A percentile compares a stretch with the other conserved stretches of the same genome.
These are phyloP conservation scores for Strobilomyces echinocephalus DNA, from an alignment of 768 basidiomycete species.

Conservation along the genomic window DNA sequence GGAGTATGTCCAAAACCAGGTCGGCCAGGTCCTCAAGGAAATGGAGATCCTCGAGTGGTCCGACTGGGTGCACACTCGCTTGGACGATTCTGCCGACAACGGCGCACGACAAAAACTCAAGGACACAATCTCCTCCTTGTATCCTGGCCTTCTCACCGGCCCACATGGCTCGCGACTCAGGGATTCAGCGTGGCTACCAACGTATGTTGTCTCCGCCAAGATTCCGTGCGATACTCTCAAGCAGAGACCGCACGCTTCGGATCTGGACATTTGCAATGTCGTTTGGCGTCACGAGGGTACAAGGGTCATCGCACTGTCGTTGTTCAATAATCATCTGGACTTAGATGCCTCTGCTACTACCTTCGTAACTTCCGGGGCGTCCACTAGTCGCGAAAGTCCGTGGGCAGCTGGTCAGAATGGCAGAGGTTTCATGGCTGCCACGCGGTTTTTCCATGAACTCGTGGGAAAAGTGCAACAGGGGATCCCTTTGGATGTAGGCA, in stretches of 20 bases:
- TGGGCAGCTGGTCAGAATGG: constrained; percentile 19
- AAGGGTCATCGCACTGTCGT: constrained; percentile 2
- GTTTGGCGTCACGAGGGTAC: constrained; percentile 6
- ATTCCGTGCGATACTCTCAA: constrained; percentile 1
- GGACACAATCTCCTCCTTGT: neutral
- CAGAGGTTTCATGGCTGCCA: constrained; percentile 13
- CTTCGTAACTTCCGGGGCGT: constrained; percentile 13
- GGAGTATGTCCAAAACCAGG: constrained; percentile 14
- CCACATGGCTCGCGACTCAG: constrained; percentile 1
- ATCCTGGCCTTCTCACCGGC: constrained; percentile 4
- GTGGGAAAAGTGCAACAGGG: constrained; percentile 1
- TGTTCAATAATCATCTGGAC: constrained; percentile 14
- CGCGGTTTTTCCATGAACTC: constrained; percentile 11
- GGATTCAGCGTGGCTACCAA: neutral
- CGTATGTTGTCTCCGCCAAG: constrained; percentile 2
- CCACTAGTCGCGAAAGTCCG: constrained; percentile 13
- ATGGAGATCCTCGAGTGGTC: constrained; percentile 10
- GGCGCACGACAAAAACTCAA: neutral
- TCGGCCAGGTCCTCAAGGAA: constrained; percentile 9
- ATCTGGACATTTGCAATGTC: constrained; percentile 6
- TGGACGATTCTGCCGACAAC: neutral
- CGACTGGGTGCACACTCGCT: constrained; percentile 8
- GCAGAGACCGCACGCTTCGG: constrained; percentile 1
- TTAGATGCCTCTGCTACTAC: constrained; percentile 4
- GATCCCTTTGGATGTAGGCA: neutral